Evolutionary conservation across 371 early-diverging fungal species (phyloP), one percentile per base, ranked within the genome.

Genomic region (Encephalitozoon romaleae): DNA sequence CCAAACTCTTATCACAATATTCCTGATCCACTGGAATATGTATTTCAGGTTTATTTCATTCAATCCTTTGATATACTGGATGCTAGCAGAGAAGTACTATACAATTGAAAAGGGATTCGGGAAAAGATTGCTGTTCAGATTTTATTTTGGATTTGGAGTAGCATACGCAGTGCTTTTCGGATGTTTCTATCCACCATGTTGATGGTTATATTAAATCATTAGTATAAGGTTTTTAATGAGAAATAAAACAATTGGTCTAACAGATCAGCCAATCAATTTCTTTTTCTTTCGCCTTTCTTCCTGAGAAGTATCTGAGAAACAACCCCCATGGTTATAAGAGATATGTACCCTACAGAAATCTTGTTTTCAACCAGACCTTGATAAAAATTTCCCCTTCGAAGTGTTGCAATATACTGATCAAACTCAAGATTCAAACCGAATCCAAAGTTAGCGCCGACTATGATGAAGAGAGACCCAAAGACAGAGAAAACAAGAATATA

Each of bases 21-120:
- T 82, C 38, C 80, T 80, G 63, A 72, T 85, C 18, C 85, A 85
- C 63, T 75, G 69, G 75, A 78, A 85, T 32, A 85, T 82, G 74
- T 77, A 76, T 41, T 80, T 80, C 49, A 77, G 85, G 34, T 85
- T 85, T 77, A 70, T 83, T 15, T 72, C 79, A 4, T 83, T 66
- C 71, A 83, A 85, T 69, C 85, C 85, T n/a, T 15, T 82, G 18
- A 64, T 85, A 15, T 83, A 85, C 70, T 79, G 81, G 82, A 65
- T 43, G 2, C 49, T 80, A 21, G 67, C 63, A 38, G 8, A 71
- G 28, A 64, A 72, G 25, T 67, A 79, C 72, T 39, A 67, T 9
- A 42, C 47, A 39, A 42, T 26, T 0, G 70, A 70, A 6, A 63
- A 25, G 3, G 23, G 30, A 12, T 0, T 63, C 23, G 18, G 73